phyloP scores from a whole-genome alignment of 2,329 filamentous ascomycete species.

The Talaromyces sp. region DNA sequence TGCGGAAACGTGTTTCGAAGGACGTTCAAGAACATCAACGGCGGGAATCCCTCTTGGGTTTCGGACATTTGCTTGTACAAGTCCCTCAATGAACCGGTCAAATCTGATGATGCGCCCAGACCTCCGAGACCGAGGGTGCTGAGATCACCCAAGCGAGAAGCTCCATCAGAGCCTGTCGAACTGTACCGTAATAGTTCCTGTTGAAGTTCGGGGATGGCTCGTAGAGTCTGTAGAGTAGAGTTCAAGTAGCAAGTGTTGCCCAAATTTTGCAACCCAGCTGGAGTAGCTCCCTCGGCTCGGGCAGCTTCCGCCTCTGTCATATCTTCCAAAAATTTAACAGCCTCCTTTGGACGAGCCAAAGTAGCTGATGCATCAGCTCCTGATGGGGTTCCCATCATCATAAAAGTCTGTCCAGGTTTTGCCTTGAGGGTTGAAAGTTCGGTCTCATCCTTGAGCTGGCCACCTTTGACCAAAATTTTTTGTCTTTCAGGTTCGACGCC shows the following conservation, averaged over 20 bases:
- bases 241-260: slow-evolving; percentile 99
- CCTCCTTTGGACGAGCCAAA: slow-evolving; percentile 69
- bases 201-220: slow-evolving; percentile 86
- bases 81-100: slow-evolving; percentile 73
- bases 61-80: slow-evolving; percentile 86
- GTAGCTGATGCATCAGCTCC: slow-evolving; percentile 58
- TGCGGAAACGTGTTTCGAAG: slow-evolving; percentile 81
- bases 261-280: slow-evolving; percentile 83
- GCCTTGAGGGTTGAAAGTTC: slow-evolving; percentile 78
- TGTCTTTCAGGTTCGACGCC: slow-evolving; percentile 94
- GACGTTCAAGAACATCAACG: slow-evolving; percentile 75
- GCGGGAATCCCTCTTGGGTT: slow-evolving; percentile 82
- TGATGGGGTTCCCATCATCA: slow-evolving; percentile 93
- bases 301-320: slow-evolving; percentile 95
- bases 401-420: slow-evolving; percentile 81
- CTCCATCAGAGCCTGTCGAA: slow-evolving; percentile 31
- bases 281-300: slow-evolving; percentile 75
- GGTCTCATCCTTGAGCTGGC: slow-evolving; percentile 92
- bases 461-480: slow-evolving; percentile 91
- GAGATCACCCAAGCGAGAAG: slow-evolving; percentile 42
- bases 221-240: slow-evolving; percentile 88
- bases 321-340: slow-evolving; percentile 87
- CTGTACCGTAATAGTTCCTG: slow-evolving; percentile 67
- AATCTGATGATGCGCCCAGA: slow-evolving; percentile 61
- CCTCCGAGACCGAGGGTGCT: slow-evolving; percentile 57